phyloP scores from a whole-genome alignment of 2,329 filamentous ascomycete species.

The Xylariaceae sp. region DNA sequence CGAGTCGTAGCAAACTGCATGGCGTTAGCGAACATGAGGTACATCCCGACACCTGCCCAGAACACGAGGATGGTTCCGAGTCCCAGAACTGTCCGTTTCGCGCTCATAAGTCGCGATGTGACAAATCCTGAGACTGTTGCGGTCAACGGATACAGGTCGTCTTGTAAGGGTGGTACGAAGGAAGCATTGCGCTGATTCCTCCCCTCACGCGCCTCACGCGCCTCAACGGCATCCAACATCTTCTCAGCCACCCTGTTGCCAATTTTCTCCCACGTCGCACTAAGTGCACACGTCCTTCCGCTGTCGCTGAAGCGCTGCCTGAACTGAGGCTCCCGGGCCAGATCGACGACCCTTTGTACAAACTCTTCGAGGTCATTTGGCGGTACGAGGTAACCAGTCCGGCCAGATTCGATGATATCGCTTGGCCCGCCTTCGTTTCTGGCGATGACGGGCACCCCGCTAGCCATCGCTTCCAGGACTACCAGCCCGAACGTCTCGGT shows the following conservation, averaged over 20 bases:
- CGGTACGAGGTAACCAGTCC: slow-evolving; percentile 57
- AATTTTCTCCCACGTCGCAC: slow-evolving; percentile 68
- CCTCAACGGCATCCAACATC: slow-evolving; percentile 50
- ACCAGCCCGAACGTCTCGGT: slow-evolving; percentile 71
- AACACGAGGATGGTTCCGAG: slow-evolving; percentile 43
- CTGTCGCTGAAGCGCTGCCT: slow-evolving; percentile 41
- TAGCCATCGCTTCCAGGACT: slow-evolving; percentile 67
- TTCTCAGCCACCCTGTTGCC: slow-evolving; percentile 66
- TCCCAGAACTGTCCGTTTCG: slow-evolving; percentile 36
- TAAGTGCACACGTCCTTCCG: slow-evolving; percentile 53
- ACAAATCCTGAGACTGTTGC: slow-evolving; percentile 22
- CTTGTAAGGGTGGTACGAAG: too few species aligned
- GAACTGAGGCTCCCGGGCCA: slow-evolving; percentile 42
- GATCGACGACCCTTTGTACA: slow-evolving; percentile 45
- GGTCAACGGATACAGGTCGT: too few species aligned
- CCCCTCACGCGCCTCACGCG: slow-evolving; percentile 33
- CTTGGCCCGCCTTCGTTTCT: slow-evolving; percentile 66
- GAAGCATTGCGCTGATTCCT: background rate
- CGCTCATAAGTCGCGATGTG: slow-evolving; percentile 35
- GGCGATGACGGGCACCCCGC: slow-evolving; percentile 64
- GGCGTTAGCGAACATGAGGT: slow-evolving; percentile 44
- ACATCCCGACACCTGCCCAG: slow-evolving; percentile 45
- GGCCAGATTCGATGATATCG: slow-evolving; percentile 58
- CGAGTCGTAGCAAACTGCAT: slow-evolving; percentile 31
- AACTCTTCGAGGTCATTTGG: slow-evolving; percentile 58